Evolutionary conservation across 2,329 filamentous ascomycete genomes (phyloP), one percentile per base, ranked within the genome.

Genomic region (Pseudodiploospora longispora): DNA sequence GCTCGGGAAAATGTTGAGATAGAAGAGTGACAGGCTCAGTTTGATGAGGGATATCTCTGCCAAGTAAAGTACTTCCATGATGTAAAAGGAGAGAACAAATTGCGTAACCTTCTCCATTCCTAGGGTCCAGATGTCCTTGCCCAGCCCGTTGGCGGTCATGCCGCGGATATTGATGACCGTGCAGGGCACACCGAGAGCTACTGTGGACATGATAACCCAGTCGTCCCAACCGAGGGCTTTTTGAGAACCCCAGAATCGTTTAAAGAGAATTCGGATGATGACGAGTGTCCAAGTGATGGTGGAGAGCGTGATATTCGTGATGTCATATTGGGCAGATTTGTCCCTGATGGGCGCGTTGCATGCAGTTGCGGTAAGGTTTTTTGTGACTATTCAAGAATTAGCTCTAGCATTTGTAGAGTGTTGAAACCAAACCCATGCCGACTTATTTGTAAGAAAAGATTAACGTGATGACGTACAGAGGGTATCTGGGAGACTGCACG

Each of bases 1-100:
- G 0, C 54, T 53, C 1, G 65, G 63, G 36, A 71, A 71, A 37
- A 71, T 66, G 12, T 64, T 58, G n/a, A 68, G 57, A 43, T 69
- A 71, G 47, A 71, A 69, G 46, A 63, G 59, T 5, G 69, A 47
- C 9, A 71, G 53, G 1, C 67, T 65, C 28, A 68, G 52, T 50
- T 71, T 70, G 32, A 66, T 56, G 4, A 68, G 50, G 6, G 60
- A 59, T 37, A 67, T 55, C 31, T 63, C 56, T 1, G 57, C 33
- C 48, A 69, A 65, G 50, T 70, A 71, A 30, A 69, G 55, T 0
- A 66, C 53, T 34, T 66, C 60, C 3, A 62, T 52, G 4, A 61
- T 29, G 50, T 57, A 64, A 42, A 66, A 63, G 30, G 42, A 60
- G 3, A 50, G 42, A 6, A 50, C 54, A 27, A 62, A 63, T 0